phyloP scores from a whole-genome alignment of 179 eudicot genomes.

The Heliamphora pulchella region DNA sequence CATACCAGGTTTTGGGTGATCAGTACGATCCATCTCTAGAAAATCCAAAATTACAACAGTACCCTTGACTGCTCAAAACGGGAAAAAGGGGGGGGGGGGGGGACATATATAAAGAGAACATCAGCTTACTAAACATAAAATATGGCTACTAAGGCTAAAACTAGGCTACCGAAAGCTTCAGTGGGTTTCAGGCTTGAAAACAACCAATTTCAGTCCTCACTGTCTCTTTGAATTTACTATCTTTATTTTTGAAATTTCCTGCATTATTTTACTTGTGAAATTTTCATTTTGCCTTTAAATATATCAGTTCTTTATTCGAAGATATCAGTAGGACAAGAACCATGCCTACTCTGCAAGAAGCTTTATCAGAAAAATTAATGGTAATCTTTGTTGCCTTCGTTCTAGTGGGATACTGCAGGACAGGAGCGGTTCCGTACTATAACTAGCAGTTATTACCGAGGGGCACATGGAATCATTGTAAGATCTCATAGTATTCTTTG shows the following conservation, averaged over 20 bases:
- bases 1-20: not conserved
- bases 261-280: not conserved
- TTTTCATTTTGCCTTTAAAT: not conserved
- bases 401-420: conserved; percentile 66
- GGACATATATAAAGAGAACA: not conserved
- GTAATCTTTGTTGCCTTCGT: not conserved
- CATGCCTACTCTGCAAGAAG: not conserved
- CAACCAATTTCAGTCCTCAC: not conserved
- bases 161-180: not conserved
- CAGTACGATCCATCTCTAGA: not conserved
- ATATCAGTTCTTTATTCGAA: not conserved
- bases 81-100: not conserved
- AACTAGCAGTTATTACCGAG: conserved; percentile 62
- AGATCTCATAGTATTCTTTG: conserved; percentile 12
- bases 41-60: not conserved
- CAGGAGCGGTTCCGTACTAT: conserved; percentile 59
- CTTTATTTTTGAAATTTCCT: not conserved
- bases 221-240: not conserved
- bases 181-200: not conserved
- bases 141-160: not conserved
- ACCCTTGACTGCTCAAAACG: not conserved
- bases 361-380: not conserved
- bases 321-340: not conserved
- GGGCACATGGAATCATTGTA: conserved; percentile 63
- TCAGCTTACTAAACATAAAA: not conserved